phyloP scores from a whole-genome alignment of 2,329 filamentous ascomycete genomes.

The Aspergillus fructus region DNA sequence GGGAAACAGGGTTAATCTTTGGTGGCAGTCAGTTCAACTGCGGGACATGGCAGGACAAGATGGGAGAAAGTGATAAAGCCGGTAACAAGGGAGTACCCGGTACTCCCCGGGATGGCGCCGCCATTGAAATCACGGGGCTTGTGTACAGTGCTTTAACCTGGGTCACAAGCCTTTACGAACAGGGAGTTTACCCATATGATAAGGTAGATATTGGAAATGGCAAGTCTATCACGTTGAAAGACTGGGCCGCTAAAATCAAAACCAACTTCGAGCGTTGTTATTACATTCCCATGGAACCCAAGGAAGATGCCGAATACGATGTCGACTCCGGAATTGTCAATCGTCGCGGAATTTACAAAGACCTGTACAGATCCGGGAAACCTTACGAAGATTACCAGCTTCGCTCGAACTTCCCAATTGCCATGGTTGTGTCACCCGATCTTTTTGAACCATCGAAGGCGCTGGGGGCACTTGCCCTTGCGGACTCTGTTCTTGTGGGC shows the following conservation, averaged over 20 bases:
- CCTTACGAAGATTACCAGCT: slow-evolving; percentile 98
- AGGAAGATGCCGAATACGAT: slow-evolving; percentile 74
- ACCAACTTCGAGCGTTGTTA: slow-evolving; percentile 89
- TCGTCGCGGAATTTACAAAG: slow-evolving; percentile 96
- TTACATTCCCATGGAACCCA: slow-evolving; percentile 70
- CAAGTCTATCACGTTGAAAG: slow-evolving; percentile 64
- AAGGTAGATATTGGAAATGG: slow-evolving; percentile 68
- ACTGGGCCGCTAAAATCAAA: slow-evolving; percentile 80
- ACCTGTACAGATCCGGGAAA: slow-evolving; percentile 89
- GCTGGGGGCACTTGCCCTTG: slow-evolving; percentile 73
- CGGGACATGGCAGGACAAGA: slow-evolving; percentile 99
- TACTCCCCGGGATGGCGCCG: slow-evolving; percentile 93
- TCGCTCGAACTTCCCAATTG: slow-evolving; percentile 88
- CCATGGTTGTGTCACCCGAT: slow-evolving; percentile 89
- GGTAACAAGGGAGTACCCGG: slow-evolving; percentile 91
- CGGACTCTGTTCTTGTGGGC: slow-evolving; percentile 76
- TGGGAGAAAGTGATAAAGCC: slow-evolving; percentile 94
- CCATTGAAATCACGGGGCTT: slow-evolving; percentile 91
- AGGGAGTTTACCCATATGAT: slow-evolving; percentile 70
- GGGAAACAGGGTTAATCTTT: slow-evolving; percentile 86
- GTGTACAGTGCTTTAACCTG: slow-evolving; percentile 86
- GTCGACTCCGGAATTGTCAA: slow-evolving; percentile 79
- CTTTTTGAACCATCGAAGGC: slow-evolving; percentile 81
- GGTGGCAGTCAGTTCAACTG: slow-evolving; percentile 94
- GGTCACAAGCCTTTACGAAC: slow-evolving; percentile 66